Conservation (phyloP, 2,329 filamentous ascomycete genomes). For the Pseudogymnoascus sp. region DNA sequence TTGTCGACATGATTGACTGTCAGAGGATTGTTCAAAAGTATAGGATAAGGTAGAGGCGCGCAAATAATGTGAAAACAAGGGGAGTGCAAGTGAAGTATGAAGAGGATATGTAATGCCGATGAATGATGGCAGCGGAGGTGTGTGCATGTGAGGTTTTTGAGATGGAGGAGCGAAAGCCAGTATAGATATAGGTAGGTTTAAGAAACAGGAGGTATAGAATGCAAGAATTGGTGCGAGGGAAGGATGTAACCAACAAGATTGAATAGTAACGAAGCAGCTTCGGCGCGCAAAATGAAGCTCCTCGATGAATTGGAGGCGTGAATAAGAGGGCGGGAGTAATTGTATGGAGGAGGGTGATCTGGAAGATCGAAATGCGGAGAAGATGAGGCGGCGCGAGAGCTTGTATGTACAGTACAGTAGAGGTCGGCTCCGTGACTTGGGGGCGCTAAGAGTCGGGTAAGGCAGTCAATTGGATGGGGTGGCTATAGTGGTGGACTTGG, state of each 20-base stretch:
- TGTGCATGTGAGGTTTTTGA: slow-evolving; percentile 6
- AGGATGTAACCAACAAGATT: slow-evolving; percentile 11
- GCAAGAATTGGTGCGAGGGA: slow-evolving; percentile 10
- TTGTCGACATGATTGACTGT: slow-evolving; percentile 32
- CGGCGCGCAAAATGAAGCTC: neutral
- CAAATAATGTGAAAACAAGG: slow-evolving; percentile 9
- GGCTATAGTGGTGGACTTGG: neutral
- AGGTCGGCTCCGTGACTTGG: neutral
- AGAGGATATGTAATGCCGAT: slow-evolving; percentile 7
- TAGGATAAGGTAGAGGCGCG: neutral
- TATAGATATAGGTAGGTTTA: neutral
- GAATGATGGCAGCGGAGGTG: slow-evolving; percentile 7
- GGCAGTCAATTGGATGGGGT: neutral
- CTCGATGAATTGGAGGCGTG: slow-evolving; percentile 1
- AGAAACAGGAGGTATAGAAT: slow-evolving; percentile 6
- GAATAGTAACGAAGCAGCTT: slow-evolving; percentile 7
- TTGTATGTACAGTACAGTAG: neutral
- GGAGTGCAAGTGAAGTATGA: slow-evolving; percentile 9
- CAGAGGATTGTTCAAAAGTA: slow-evolving; percentile 28
- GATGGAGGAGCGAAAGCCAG: slow-evolving; percentile 8
- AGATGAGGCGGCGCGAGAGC: slow-evolving; percentile 5
- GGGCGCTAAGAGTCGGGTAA: neutral
- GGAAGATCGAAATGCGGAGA: slow-evolving; percentile 9
- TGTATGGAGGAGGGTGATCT: neutral
- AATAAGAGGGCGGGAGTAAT: neutral